Evolutionary conservation across 2,329 filamentous ascomycete species (phyloP), one percentile per base, ranked within the genome.

Genomic region (Cladophialophora carrionii): DNA sequence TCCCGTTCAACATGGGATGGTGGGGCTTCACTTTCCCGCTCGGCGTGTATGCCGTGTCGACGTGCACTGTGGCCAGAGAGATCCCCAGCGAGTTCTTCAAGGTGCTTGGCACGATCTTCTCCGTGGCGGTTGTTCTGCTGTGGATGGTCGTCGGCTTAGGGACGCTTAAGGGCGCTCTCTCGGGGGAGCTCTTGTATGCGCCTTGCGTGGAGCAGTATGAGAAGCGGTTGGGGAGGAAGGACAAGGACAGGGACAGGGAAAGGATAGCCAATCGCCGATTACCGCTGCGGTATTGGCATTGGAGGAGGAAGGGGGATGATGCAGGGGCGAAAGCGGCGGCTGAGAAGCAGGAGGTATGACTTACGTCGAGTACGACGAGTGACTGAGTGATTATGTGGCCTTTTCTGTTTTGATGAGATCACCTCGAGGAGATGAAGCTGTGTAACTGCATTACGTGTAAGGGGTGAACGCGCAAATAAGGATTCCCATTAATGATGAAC

Each of bases 1-100:
- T 87, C 66, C 83, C 84, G 0, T 87, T 87, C 73, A 87, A 87
- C 70, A 84, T 87, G 75, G 85, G 85, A 12, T 86, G 84, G 84
- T 87, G 84, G 84, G 83, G 82, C 2, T 86, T 87, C 66, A 85
- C 81, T 0, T 87, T 87, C 68, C 85, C 84, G 0, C 71, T 85
- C 1, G 85, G 85, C 0, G 84, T 86, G 0, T 87, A 82, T 72
- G 79, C 84, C 0, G 74, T 81, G 7, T 79, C 74, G 63, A 78
- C 77, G 2, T 74, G 74, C 34, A 72, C 75, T 37, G 69, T 78
- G 43, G 83, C 81, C 1, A 74, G 77, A 26, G 81, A 85, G 64
- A 77, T 87, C 62, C 80, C 82, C 0, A 85, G 81, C 34, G 62
- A 72, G 9, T 86, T 88, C 71, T 88, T 88, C 70, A 76, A 78